These are phyloP conservation scores for Gynandropsis gynandra DNA, from an alignment of 345 rosid species.

Conservation along the genomic window DNA sequence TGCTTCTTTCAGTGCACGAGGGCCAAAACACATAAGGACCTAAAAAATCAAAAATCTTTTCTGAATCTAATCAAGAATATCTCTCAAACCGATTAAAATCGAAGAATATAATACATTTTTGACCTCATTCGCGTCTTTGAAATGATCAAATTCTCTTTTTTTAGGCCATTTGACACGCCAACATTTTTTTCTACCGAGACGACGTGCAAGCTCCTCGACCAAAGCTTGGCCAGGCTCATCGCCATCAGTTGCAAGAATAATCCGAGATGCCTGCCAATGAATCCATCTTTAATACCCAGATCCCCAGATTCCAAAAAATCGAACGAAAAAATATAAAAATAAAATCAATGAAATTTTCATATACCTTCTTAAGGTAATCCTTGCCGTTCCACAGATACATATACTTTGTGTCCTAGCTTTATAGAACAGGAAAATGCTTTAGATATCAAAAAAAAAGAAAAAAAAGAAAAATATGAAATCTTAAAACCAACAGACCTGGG, in stretches of 20 bases:
- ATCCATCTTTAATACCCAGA: too few species aligned
- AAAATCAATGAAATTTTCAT: slow-evolving; percentile 29
- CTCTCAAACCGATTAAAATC: slow-evolving; percentile 9
- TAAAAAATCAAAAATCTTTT: slow-evolving; percentile 19
- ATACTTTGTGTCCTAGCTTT: slow-evolving; percentile 89
- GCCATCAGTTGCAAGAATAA: slow-evolving; percentile 94
- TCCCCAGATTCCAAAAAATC: slow-evolving; percentile 1
- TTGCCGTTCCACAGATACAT: slow-evolving; percentile 89
- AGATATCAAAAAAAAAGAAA: too few species aligned
- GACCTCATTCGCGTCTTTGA: too few species aligned
- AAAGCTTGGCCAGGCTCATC: slow-evolving; percentile 96
- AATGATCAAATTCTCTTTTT: too few species aligned
- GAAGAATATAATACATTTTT: slow-evolving; percentile 11
- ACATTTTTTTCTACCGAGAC: slow-evolving; percentile 95
- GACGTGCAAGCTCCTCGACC: slow-evolving; percentile 95
- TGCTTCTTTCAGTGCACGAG: slow-evolving; percentile 53
- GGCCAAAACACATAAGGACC: slow-evolving; percentile 85
- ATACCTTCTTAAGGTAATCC: slow-evolving; percentile 65
- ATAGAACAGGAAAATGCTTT: slow-evolving; percentile 36
- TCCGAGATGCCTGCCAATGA: slow-evolving; percentile 69
- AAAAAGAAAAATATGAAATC: too few species aligned
- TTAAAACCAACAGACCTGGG: too few species aligned
- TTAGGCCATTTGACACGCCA: slow-evolving; percentile 84
- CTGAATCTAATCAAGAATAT: too few species aligned
- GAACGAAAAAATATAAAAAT: slow-evolving; percentile 4